Base-by-base conservation (phyloP, 495 filamentous ascomycete species). In the Aspergillus funiculosus region DNA sequence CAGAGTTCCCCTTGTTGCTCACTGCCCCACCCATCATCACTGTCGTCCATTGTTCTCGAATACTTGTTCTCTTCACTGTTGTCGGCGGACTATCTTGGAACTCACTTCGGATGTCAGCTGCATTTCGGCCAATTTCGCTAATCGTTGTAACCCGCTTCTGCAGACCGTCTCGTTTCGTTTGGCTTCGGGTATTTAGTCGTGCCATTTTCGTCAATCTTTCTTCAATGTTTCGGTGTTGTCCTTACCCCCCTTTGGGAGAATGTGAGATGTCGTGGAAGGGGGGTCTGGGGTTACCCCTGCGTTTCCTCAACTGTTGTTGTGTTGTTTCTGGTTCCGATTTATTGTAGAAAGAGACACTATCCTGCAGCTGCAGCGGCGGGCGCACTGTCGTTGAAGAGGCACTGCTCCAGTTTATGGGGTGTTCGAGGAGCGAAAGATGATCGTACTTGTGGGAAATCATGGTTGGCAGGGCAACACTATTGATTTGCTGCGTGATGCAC, bases 121-220 rank as follows among this genome's bases (percentile, higher is more conserved):
- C 11, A 19, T 35, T 48, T 9, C 25, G 40, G 6, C 39, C 27
- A 7, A 34, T 22, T 20, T 27, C 36, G 40, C 31, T 44, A 31
- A 18, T n/a, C n/a, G 19, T 13, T 22, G 21, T 43, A 26, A 15
- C 17, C 25, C 38, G 44, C 3, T 39, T 24, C 6, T 18, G 49
- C 7, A 22, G 24, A 5, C 24, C 17, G 13, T 30, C 22, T 25
- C 39, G 45, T 31, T 51, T 53, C 19, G 32, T 43, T 22, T 46
- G 49, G 32, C 21, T 44, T 30, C 24, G 18, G 8, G 52, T 39
- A 46, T 56, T 60, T 35, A 60, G 57, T 38, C 57, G 44, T 10
- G 57, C 57, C 57, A 60, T 60, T 15, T 18, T 50, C 5, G 20
- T 29, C 19, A 17, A 13, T 39, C 37, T 22, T 11, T 15, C 22